Base-by-base conservation (phyloP, 345 rosid species). In the Aurinia saxatilis region DNA sequence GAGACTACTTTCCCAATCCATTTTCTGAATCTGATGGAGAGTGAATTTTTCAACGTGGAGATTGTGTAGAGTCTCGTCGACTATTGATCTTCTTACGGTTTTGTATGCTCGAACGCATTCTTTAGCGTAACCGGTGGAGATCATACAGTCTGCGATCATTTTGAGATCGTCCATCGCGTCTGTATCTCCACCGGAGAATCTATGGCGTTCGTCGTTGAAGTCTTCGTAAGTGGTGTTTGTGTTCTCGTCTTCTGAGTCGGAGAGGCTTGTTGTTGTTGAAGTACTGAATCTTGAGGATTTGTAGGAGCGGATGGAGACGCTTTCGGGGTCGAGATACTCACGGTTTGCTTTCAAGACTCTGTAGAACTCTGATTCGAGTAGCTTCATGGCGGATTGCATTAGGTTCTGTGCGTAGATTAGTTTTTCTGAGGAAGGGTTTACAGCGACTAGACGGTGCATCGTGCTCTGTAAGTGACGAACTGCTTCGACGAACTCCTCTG, bases 131-230 rank as follows among this genome's bases (percentile, higher is more conserved):
- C 99, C 99, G 0, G 90, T 65, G 1, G 75, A 61, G 15, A 93
- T 84, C 99, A 93, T 93, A 57, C 99, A 87, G 31, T 93, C 96
- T 0, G 96, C 97, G 1, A 93, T 85, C 50, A 81, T 75, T 53
- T 72, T 81, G 51, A 93, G 71, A 64, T 90, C 90, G 29, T 81
- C 73, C 92, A 93, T 88, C 0, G 75, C 75, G 71, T 64, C 71
- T 0, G 61, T 1, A 29, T 71, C 49, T 62, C 89, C 41, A 11
- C 61, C 39, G 75, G 73, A 44, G 80, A 78, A 71, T 64, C 49
- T 36, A 29, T 64, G 70, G 5, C 31, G 4, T 27, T 68, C 84
- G 1, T 76, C 81, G 58, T 78, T 85, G 0, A 67, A 69, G 45
- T 78, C 80, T 7, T 72, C 78, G 1, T 55, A 79, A 1, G n/a